phyloP scores from a whole-genome alignment of 805 yeast genomes.

The Schizosaccharomyces pombe region ASM294v3 CU329670.1:2037501-2038000 shows the following conservation, averaged over 20 bases:
- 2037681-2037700: conserved; percentile 57
- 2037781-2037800: conserved; percentile 35
- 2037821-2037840: conserved; percentile 22
- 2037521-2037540: conserved; percentile 42
- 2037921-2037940: background rate
- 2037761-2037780: conserved; percentile 28
- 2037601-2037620: conserved; percentile 41
- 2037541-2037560: conserved; percentile 45
- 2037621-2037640: conserved; percentile 45
- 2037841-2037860: conserved; percentile 17
- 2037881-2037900: conserved; percentile 22
- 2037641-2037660: conserved; percentile 28
- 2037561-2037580: conserved; percentile 43
- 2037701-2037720: conserved; percentile 41
- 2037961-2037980: background rate
- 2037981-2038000: background rate
- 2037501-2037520: conserved; percentile 44
- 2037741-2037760: conserved; percentile 31
- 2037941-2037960: background rate
- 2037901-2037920: background rate
- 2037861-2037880: conserved; percentile 27
- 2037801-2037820: conserved; percentile 37
- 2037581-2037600: conserved; percentile 67
- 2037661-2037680: conserved; percentile 24
- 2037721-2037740: conserved; percentile 39